Evolutionary conservation across 2,329 filamentous ascomycete genomes (phyloP).

Genomic region (Aaosphaeria pasadenensis): DNA sequence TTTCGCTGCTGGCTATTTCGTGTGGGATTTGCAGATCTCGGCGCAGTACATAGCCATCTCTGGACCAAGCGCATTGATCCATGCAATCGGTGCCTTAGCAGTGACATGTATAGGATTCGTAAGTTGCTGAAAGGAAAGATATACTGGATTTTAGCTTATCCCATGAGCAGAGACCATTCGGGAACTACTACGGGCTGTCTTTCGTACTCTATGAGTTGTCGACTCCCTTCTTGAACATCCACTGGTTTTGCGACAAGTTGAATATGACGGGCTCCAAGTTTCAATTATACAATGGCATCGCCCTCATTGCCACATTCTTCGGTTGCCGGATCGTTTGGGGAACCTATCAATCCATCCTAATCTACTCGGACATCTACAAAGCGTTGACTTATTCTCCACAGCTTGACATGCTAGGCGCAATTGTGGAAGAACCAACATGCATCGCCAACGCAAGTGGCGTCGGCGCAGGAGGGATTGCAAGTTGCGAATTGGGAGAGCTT

Average conservation of each 20-base stretch:
- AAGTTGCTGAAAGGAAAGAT: slow-evolving; percentile 33
- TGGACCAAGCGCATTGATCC: slow-evolving; percentile 69
- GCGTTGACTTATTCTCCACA: slow-evolving; percentile 27
- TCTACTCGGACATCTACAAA: slow-evolving; percentile 65
- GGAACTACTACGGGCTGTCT: slow-evolving; percentile 76
- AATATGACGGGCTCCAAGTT: slow-evolving; percentile 69
- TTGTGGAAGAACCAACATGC: slow-evolving; percentile 41
- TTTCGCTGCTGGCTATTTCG: slow-evolving; percentile 75
- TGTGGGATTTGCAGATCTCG: slow-evolving; percentile 76
- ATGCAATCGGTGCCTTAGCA: slow-evolving; percentile 68
- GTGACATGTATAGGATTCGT: slow-evolving; percentile 80
- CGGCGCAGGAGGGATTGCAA: slow-evolving; percentile 10
- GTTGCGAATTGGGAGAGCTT: slow-evolving; percentile 38
- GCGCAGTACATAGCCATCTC: slow-evolving; percentile 66
- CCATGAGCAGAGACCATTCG: slow-evolving; percentile 65
- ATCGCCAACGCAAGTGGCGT: slow-evolving; percentile 42
- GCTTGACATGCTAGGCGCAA: slow-evolving; percentile 9
- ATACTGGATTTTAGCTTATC: neutral
- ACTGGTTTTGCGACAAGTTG: slow-evolving; percentile 89
- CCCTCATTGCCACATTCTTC: slow-evolving; percentile 71
- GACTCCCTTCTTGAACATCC: slow-evolving; percentile 79
- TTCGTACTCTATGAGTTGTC: slow-evolving; percentile 87
- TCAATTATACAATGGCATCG: slow-evolving; percentile 75
- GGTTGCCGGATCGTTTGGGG: slow-evolving; percentile 74
- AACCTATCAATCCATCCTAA: slow-evolving; percentile 63